These are phyloP conservation scores for Chaetomium sp. DNA, from an alignment of 2,329 filamentous ascomycete genomes.

Conservation along the genomic window DNA sequence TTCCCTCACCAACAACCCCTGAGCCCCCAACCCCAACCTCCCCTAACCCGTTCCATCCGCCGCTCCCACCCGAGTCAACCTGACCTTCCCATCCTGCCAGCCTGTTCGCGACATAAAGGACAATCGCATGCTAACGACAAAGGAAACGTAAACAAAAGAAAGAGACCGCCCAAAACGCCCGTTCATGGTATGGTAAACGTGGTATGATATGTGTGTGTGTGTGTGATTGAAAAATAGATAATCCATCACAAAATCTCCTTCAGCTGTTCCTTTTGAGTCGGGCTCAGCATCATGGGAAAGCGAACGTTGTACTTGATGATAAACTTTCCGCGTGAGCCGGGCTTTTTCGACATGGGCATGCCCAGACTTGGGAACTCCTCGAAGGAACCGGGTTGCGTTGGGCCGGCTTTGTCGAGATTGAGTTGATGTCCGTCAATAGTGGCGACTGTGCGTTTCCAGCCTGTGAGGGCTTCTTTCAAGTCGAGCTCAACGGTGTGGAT, in stretches of 20 bases:
- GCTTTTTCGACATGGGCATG: slow-evolving; percentile 93
- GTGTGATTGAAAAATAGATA: neutral
- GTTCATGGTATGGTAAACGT: slow-evolving; percentile 1
- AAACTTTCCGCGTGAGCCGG: slow-evolving; percentile 76
- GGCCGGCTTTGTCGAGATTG: slow-evolving; percentile 69
- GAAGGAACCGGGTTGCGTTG: slow-evolving; percentile 75
- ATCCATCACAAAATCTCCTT: slow-evolving; percentile 53
- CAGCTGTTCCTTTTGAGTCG: slow-evolving; percentile 71
- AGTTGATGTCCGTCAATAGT: slow-evolving; percentile 92
- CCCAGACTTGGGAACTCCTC: slow-evolving; percentile 80
- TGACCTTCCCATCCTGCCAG: too few species aligned
- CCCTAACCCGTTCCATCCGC: too few species aligned
- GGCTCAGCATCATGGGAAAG: slow-evolving; percentile 74
- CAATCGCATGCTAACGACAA: neutral
- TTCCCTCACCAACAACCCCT: too few species aligned
- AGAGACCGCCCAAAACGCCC: neutral
- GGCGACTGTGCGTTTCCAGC: slow-evolving; percentile 84
- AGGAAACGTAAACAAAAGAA: neutral
- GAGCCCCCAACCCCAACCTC: too few species aligned
- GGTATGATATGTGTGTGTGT: neutral
- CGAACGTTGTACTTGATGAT: slow-evolving; percentile 87
- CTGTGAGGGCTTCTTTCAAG: slow-evolving; percentile 89
- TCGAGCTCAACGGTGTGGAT: slow-evolving; percentile 71
- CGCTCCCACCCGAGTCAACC: too few species aligned
- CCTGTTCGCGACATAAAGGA: too few species aligned